phyloP scores from a whole-genome alignment of 2,329 filamentous ascomycete species.

The Trichothecium roseum region DNA sequence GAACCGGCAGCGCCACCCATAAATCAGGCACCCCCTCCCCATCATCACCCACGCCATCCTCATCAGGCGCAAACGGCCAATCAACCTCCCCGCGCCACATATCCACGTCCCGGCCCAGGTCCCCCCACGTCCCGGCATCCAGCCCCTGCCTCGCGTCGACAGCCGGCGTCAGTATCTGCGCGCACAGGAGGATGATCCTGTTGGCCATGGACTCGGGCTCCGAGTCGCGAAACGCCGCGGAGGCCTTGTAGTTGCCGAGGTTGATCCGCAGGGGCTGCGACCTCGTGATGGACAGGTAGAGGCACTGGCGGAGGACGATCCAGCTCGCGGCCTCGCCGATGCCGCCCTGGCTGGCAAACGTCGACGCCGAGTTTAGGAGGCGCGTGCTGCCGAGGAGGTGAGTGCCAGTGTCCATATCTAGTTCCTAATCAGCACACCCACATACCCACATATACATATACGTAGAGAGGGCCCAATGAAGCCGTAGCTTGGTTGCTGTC shows the following conservation, averaged over 20 bases:
- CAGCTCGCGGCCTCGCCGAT: conserved; percentile 33
- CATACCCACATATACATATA: no score
- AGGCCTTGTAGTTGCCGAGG: conserved; percentile 20
- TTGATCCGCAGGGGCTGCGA: conserved; percentile 25
- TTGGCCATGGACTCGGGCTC: conserved; percentile 16
- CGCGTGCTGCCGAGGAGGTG: conserved; percentile 15
- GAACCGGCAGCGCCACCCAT: no score
- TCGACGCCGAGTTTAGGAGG: conserved; percentile 15
- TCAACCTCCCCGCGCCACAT: no score
- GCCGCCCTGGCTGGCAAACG: conserved; percentile 16
- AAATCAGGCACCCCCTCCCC: no score
- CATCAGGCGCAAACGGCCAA: no score
- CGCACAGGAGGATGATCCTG: conserved; percentile 14
- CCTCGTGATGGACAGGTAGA: conserved; percentile 32
- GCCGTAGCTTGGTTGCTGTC: no score
- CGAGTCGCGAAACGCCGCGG: conserved; percentile 11
- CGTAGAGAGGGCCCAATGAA: no score
- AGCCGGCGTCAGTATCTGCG: conserved; percentile 20
- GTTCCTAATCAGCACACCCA: no score
- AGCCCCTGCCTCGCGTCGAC: no score
- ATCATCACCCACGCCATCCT: no score
- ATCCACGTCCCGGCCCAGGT: no score
- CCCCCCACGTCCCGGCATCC: no score
- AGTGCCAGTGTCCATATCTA: conserved; percentile 15
- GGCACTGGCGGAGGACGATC: conserved; percentile 37